phyloP scores from a whole-genome alignment of 2,329 filamentous ascomycete genomes.

The Alternaria brassicae region DNA sequence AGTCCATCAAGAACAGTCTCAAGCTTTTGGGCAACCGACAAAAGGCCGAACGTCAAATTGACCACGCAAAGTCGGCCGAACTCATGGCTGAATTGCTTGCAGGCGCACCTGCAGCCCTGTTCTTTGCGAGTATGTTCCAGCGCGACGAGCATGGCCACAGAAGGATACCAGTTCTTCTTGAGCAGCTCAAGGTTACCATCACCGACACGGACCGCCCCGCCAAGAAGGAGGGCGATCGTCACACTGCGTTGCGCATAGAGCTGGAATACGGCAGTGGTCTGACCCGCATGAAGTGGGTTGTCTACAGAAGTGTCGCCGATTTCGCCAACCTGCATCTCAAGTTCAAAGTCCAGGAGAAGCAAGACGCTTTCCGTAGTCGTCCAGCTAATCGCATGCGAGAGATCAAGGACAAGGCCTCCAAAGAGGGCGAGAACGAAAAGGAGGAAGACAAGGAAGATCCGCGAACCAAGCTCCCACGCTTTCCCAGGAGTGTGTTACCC shows the following conservation, averaged over 20 bases:
- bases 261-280: conserved; percentile 95
- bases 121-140: conserved; percentile 97
- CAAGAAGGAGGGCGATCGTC: conserved; percentile 61
- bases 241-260: conserved; percentile 88
- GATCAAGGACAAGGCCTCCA: conserved; percentile 24
- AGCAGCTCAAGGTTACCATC: conserved; percentile 90
- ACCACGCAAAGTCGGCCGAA: conserved; percentile 94
- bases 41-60: conserved; percentile 83
- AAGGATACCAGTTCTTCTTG: conserved; percentile 90
- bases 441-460: conserved; percentile 67
- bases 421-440: conserved; percentile 31
- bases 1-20: conserved; percentile 87
- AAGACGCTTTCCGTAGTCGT: conserved; percentile 78
- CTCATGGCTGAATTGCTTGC: conserved; percentile 94
- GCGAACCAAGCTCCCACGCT: conserved; percentile 80
- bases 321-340: conserved; percentile 92
- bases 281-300: conserved; percentile 95
- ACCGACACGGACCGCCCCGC: conserved; percentile 71
- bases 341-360: conserved; percentile 86
- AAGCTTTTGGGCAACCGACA: conserved; percentile 78
- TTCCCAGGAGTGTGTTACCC: conserved; percentile 87
- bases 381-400: conserved; percentile 43
- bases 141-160: conserved; percentile 95
- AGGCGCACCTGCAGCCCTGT: conserved; percentile 89
- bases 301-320: conserved; percentile 84